Percentiles rank a stretch among this genome's conserved stretches.
Conservation (phyloP, 1,284 basidiomycete genomes). For the Pterulicium gracile region DNA sequence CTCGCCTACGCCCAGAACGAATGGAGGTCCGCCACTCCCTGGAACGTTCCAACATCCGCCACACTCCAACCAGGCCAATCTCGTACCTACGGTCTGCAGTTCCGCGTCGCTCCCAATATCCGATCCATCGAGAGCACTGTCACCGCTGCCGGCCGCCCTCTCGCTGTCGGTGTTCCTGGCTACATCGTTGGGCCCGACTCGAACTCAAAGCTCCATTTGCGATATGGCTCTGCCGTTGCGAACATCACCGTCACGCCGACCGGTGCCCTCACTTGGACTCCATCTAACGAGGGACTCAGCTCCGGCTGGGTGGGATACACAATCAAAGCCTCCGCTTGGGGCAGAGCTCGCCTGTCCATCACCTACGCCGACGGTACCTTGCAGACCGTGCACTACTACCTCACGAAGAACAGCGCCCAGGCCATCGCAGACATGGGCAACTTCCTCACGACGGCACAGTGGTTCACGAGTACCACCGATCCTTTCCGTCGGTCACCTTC, state of each 20-base stretch:
- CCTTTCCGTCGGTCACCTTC: constrained; percentile 46
- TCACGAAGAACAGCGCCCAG: constrained; percentile 36
- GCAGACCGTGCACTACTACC: constrained; percentile 45
- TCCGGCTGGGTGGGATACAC: constrained; percentile 38
- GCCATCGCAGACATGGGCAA: constrained; percentile 38
- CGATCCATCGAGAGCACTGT: constrained; percentile 38
- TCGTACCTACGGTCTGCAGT: constrained; percentile 43
- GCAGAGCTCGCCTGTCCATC: constrained; percentile 37
- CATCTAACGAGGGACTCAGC: constrained; percentile 31
- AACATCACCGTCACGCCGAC: constrained; percentile 33
- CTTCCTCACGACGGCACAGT: constrained; percentile 45
- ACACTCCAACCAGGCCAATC: constrained; percentile 35
- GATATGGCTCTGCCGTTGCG: constrained; percentile 28
- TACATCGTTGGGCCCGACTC: constrained; percentile 42
- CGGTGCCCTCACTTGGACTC: constrained; percentile 36
- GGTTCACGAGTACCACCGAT: constrained; percentile 39
- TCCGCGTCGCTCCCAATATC: constrained; percentile 38
- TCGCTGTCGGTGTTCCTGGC: constrained; percentile 42
- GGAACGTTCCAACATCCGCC: constrained; percentile 45
- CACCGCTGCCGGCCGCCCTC: constrained; percentile 30
- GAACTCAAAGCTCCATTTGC: constrained; percentile 41
- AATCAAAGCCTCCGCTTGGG: constrained; percentile 35
- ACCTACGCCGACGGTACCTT: constrained; percentile 39
- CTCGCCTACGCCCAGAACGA: constrained; percentile 47
- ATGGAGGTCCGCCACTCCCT: constrained; percentile 40